Evolutionary conservation across 1,284 basidiomycete species (phyloP).

Genomic region (Sanghuangporus baumii): DNA sequence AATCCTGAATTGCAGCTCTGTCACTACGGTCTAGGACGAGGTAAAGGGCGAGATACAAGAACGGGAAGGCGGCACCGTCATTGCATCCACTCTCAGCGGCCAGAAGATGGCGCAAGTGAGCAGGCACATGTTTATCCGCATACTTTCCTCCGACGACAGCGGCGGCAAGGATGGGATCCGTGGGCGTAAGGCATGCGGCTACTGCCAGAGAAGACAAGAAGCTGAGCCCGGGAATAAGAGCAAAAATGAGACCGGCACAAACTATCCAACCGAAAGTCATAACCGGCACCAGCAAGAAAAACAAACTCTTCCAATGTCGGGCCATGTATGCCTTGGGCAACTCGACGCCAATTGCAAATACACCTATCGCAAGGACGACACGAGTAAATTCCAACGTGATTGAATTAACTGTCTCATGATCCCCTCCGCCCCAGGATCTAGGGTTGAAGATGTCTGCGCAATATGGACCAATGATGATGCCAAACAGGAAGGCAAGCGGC

Average conservation of each 20-base stretch:
- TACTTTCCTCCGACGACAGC: conserved; percentile 96
- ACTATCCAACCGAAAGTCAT: conserved; percentile 96
- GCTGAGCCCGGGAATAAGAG: conserved; percentile 78
- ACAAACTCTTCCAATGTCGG: conserved; percentile 85
- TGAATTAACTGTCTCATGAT: conserved; percentile 50
- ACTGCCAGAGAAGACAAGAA: conserved; percentile 87
- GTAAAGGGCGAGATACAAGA: conserved; percentile 91
- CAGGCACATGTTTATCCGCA: conserved; percentile 96
- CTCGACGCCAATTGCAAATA: conserved; percentile 97
- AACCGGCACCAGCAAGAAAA: conserved; percentile 82
- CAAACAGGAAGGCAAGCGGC: conserved; percentile 91
- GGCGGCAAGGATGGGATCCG: conserved; percentile 90
- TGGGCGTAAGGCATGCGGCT: conserved; percentile 93
- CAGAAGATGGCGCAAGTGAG: conserved; percentile 86
- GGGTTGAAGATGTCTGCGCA: conserved; percentile 86
- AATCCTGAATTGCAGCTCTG: conserved; percentile 66
- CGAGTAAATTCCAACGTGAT: conserved; percentile 90
- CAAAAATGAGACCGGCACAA: conserved; percentile 84
- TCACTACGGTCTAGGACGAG: conserved; percentile 70
- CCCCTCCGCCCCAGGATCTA: conserved; percentile 66
- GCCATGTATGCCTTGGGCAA: conserved; percentile 91
- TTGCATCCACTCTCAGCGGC: conserved; percentile 93
- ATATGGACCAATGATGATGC: conserved; percentile 91
- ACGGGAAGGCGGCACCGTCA: conserved; percentile 95
- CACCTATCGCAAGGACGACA: conserved; percentile 95